These are phyloP conservation scores for Angomonas deanei DNA, from an alignment of 208 protist genomes.

Conservation along the genomic window DNA sequence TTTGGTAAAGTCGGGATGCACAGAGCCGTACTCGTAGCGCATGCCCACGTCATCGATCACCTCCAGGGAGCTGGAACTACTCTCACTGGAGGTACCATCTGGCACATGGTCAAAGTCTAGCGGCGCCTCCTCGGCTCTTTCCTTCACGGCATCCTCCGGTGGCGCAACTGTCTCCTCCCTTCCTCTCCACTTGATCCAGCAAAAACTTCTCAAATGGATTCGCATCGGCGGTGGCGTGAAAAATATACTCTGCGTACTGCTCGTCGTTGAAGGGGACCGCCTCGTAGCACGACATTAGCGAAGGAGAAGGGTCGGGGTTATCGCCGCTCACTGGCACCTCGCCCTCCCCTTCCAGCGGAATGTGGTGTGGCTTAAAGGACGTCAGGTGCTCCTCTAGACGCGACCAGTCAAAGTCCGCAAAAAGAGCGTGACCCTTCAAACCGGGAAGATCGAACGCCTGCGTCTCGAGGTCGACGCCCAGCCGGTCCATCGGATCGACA, in stretches of 20 bases:
- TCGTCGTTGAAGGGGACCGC: conserved; percentile 42
- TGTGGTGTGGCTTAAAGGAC: conserved; percentile 25
- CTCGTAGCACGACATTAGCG: conserved; percentile 51
- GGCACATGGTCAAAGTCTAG: neutral
- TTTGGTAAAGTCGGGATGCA: conserved; percentile 39
- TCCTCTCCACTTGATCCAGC: neutral
- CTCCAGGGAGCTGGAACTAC: conserved; percentile 4
- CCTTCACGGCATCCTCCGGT: neutral
- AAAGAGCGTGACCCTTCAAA: conserved; percentile 57
- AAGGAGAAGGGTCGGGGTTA: conserved; percentile 18
- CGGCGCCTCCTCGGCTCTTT: neutral
- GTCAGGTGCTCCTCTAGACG: conserved; percentile 44
- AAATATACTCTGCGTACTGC: conserved; percentile 78
- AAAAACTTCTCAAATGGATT: conserved; percentile 78
- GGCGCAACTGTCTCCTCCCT: neutral
- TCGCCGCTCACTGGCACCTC: neutral
- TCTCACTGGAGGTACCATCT: neutral
- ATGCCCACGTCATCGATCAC: conserved; percentile 79
- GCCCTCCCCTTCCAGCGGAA: conserved; percentile 6
- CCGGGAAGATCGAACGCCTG: conserved; percentile 50
- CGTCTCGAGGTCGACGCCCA: conserved; percentile 57
- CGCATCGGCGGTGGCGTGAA: conserved; percentile 62
- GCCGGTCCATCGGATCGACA: conserved; percentile 55
- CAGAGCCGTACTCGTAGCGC: conserved; percentile 22
- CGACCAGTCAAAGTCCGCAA: conserved; percentile 66